Conservation (phyloP, 345 rosid species). For the Barbarea vulgaris region DNA sequence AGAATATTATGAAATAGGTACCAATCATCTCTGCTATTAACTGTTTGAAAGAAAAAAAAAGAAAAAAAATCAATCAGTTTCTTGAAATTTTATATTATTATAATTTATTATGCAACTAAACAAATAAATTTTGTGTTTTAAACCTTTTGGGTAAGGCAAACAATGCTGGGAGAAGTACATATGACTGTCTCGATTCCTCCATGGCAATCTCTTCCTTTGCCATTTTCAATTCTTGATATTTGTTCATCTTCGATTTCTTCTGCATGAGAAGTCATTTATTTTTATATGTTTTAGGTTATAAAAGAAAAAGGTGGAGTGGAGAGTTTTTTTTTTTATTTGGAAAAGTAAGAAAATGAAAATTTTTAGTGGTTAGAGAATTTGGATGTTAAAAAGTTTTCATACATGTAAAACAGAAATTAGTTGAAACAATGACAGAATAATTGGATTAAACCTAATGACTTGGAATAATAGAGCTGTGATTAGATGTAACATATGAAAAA, state of each 20-base stretch:
- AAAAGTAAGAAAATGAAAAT: background rate
- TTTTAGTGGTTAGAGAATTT: background rate
- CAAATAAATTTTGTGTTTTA: background rate
- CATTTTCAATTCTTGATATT: conserved; percentile 37
- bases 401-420: conserved; percentile 5
- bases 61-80: background rate
- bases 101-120: background rate
- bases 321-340: background rate
- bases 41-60: conserved; percentile 32
- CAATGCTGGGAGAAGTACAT: conserved; percentile 36
- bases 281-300: background rate
- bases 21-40: conserved; percentile 69
- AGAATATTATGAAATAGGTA: conserved; percentile 67
- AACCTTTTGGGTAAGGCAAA: conserved; percentile 39
- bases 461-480: background rate
- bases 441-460: background rate
- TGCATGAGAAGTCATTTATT: conserved; percentile 17
- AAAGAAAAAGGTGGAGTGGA: background rate
- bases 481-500: conserved; percentile 13
- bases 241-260: conserved; percentile 36
- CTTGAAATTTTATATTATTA: background rate
- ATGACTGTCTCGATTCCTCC: conserved; percentile 31
- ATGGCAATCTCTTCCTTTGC: conserved; percentile 13
- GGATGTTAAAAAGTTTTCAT: background rate
- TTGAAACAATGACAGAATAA: background rate